A percentile compares a stretch with the other conserved stretches of the same genome.
These are phyloP conservation scores for Diplodia mutila DNA, from an alignment of 2,329 filamentous ascomycete species.

Conservation along the genomic window DNA sequence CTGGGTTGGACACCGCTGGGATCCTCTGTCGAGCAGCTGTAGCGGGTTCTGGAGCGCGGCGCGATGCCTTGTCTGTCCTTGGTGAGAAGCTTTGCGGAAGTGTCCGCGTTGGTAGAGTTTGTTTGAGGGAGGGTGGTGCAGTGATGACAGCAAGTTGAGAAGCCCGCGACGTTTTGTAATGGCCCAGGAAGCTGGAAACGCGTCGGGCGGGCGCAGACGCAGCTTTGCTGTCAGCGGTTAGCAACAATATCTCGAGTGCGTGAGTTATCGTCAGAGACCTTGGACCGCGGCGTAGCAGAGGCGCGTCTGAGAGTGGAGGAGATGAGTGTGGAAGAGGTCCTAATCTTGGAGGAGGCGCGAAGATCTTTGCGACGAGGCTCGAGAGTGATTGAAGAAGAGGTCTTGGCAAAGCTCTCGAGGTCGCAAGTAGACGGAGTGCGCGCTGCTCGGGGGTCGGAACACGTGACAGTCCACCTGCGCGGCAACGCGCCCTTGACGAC, in stretches of 20 bases:
- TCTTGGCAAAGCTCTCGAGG: neutral
- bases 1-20: neutral
- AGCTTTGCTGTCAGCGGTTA: neutral
- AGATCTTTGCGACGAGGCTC: neutral
- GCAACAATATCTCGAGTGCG: neutral
- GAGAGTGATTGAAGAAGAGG: neutral
- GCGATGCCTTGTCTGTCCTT: no score
- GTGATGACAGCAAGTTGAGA: neutral
- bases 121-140: neutral
- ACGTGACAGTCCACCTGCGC: neutral
- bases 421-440: neutral
- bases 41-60: no score
- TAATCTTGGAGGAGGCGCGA: neutral
- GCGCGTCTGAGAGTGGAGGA: neutral
- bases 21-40: no score
- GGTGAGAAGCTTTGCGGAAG: neutral
- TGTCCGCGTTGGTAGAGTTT: neutral
- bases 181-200: neutral
- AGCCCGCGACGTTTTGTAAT: neutral
- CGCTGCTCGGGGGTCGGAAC: neutral
- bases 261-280: neutral
- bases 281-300: neutral
- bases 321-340: neutral
- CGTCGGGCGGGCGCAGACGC: neutral
- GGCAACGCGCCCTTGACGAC: neutral